Evolutionary conservation across 805 yeast species (phyloP).

Genomic region (Sugiyamaella valdiviana): DNA sequence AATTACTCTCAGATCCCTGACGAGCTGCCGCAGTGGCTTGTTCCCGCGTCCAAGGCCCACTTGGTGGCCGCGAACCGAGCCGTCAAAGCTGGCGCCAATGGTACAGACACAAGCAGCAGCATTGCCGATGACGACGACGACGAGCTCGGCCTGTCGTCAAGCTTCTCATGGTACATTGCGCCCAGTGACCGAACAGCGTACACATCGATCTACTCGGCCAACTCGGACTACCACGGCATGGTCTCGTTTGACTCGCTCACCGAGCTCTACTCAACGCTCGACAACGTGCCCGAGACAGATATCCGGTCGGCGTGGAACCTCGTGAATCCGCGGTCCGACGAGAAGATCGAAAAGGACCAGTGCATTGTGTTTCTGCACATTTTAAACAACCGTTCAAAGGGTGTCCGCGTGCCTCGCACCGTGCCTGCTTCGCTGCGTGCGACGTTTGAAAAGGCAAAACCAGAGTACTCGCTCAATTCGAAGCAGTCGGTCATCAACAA

Average conservation of each 20-base stretch:
- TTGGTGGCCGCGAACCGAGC: slow-evolving; percentile 80
- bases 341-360: slow-evolving; percentile 91
- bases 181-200: slow-evolving; percentile 78
- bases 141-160: slow-evolving; percentile 56
- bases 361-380: slow-evolving; percentile 83
- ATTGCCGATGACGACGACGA: slow-evolving; percentile 42
- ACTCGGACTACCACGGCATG: slow-evolving; percentile 74
- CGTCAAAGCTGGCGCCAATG: slow-evolving; percentile 18
- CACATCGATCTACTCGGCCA: slow-evolving; percentile 67
- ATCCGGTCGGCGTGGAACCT: slow-evolving; percentile 89
- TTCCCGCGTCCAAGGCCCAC: slow-evolving; percentile 84
- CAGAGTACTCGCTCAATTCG: slow-evolving; percentile 50
- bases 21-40: slow-evolving; percentile 81
- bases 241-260: slow-evolving; percentile 66
- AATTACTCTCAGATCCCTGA: slow-evolving; percentile 55
- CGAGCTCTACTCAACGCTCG: slow-evolving; percentile 61
- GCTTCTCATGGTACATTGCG: slow-evolving; percentile 94
- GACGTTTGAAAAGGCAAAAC: slow-evolving; percentile 79
- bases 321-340: slow-evolving; percentile 82
- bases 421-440: slow-evolving; percentile 92
- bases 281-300: slow-evolving; percentile 75
- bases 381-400: slow-evolving; percentile 80
- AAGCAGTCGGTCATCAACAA: slow-evolving; percentile 41
- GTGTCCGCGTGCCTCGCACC: slow-evolving; percentile 81
- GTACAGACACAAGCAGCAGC: slow-evolving; percentile 2